Percentiles rank a stretch among this genome's conserved stretches.
Evolutionary conservation across 257 asterid genomes (phyloP).

Genomic region (Lithospermum erythrorhizon): DNA sequence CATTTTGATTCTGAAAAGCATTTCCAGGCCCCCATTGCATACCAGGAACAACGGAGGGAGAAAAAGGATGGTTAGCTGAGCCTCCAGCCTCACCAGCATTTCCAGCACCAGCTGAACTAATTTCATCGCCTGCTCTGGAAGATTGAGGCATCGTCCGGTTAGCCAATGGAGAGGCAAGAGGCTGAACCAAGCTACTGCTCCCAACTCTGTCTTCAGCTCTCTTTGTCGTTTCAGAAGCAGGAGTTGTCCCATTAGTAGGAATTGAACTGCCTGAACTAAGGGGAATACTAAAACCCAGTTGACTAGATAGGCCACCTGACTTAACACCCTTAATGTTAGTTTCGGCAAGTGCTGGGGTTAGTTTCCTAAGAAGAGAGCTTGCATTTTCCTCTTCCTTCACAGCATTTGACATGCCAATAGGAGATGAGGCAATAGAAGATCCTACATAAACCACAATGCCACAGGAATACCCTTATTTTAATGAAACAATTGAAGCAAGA

Average conservation of each 20-base stretch:
- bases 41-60: constrained; percentile 62
- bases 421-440: constrained; percentile 41
- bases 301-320: constrained; percentile 59
- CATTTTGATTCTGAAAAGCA: constrained; percentile 77
- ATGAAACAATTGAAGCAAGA: constrained; percentile 13
- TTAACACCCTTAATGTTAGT: constrained; percentile 50
- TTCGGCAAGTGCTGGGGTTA: constrained; percentile 65
- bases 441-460: constrained; percentile 31
- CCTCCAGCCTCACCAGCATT: constrained; percentile 50
- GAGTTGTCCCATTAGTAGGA: constrained; percentile 49
- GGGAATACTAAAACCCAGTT: constrained; percentile 38
- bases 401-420: constrained; percentile 36
- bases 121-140: constrained; percentile 56
- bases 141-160: constrained; percentile 68
- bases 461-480: constrained; percentile 19
- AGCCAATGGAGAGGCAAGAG: constrained; percentile 60
- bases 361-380: constrained; percentile 47
- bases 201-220: constrained; percentile 77
- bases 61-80: constrained; percentile 61
- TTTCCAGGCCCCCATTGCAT: constrained; percentile 95
- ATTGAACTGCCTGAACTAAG: constrained; percentile 43
- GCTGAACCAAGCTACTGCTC: constrained; percentile 47
- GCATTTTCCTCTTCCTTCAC: constrained; percentile 60
- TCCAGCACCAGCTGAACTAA: constrained; percentile 56
- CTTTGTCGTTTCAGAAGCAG: constrained; percentile 67